Evolutionary conservation across 495 filamentous ascomycete species (phyloP), one percentile per base, ranked within the genome.

Genomic region (Neurospora sp.): DNA sequence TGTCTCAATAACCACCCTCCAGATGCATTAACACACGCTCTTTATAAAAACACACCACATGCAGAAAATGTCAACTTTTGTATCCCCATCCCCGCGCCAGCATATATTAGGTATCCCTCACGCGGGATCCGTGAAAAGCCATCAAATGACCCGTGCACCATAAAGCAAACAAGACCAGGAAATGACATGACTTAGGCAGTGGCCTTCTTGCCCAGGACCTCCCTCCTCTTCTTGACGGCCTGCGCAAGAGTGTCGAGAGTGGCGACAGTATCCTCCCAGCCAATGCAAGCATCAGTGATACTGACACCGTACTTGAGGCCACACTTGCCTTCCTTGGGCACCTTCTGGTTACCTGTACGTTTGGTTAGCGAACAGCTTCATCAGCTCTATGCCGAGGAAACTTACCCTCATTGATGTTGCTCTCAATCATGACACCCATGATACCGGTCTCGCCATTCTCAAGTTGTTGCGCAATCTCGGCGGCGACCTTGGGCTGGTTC

Each of bases 381-480:
- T 47, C 61, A 70, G 39, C 8, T 65, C 1, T 39, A 6, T 18
- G 39, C 16, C 22, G 14, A n/a, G 8, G 39, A 8, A 31, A 75
- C 73, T 71, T 81, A 91, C 94, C 96, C 83, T 97, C 96, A 79
- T 94, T 90, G 82, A 99, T 96, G 80, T 98, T 90, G 78, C 92
- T 96, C 85, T 99, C 96, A 77, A 99, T 97, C 96, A 99, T 99
- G 41, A 98, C 94, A 77, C 96, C 96, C 89, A 98, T 95, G 77
- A 99, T 97, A 35, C 85, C 91, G 0, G 87, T 87, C 83, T 99
- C 96, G 42, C 96, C 96, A 47, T 86, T 85, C 35, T 89, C 87
- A 73, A 99, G 90, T 82, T 98, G 96, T 79, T 94, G 91, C 5
- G 91, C 93, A 68, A 99, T 78, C 4, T 85, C 86, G 45, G 88